Evolutionary conservation across 2,329 filamentous ascomycete genomes (phyloP).

Genomic region (Pseudopithomyces chartarum): DNA sequence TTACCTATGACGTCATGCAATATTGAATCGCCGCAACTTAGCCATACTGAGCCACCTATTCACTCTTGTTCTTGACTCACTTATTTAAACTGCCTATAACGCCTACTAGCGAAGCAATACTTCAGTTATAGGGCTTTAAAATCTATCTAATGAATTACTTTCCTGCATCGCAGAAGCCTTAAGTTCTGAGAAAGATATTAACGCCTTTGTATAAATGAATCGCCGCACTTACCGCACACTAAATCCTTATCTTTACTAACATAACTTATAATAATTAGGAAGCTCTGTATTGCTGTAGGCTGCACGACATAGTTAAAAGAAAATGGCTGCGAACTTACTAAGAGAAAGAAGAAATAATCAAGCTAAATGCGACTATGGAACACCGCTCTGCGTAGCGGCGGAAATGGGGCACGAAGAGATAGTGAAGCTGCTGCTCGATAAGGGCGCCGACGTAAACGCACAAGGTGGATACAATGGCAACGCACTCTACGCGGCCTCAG

Average conservation of each 20-base stretch:
- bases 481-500: too few species aligned
- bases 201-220: slow-evolving; percentile 1
- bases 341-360: not conserved
- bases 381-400: not conserved
- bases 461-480: too few species aligned
- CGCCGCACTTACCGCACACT: not conserved
- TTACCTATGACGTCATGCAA: too few species aligned
- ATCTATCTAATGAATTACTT: not conserved
- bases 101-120: too few species aligned
- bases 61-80: too few species aligned
- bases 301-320: not conserved
- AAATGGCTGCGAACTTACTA: not conserved
- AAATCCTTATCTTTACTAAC: not conserved
- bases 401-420: not conserved
- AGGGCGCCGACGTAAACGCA: too few species aligned
- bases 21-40: too few species aligned
- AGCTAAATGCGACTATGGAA: not conserved
- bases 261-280: not conserved
- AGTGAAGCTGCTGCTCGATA: not conserved
- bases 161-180: not conserved
- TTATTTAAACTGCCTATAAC: too few species aligned
- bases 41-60: too few species aligned
- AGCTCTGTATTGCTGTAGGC: not conserved
- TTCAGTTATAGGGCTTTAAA: not conserved
- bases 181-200: not conserved